A percentile compares a stretch with the other conserved stretches of the same genome.
Conservation (phyloP, 495 filamentous ascomycete species). For the Tuber borchii region DNA sequence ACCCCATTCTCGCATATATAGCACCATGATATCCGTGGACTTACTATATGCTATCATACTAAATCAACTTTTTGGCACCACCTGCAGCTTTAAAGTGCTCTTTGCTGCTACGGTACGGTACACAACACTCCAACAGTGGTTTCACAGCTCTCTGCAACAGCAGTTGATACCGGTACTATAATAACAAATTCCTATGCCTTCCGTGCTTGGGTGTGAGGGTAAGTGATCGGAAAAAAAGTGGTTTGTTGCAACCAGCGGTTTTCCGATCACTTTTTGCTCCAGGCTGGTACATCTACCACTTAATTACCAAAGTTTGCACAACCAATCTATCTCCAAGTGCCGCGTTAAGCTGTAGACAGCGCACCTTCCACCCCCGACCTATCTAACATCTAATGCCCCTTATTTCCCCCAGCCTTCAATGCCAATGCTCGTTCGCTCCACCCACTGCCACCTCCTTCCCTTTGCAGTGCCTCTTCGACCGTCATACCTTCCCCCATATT, state of each 20-base stretch:
- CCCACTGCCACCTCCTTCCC: conserved; percentile 52
- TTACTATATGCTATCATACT: neutral
- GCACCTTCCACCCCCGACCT: neutral
- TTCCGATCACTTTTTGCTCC: too few relatives aligned
- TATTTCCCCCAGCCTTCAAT: conserved; percentile 41
- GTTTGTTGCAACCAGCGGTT: too few relatives aligned
- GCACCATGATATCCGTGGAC: neutral
- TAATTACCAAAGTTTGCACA: neutral
- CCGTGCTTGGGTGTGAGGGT: too few relatives aligned
- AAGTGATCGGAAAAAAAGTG: too few relatives aligned
- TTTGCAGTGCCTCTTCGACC: conserved; percentile 41
- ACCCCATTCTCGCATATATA: neutral
- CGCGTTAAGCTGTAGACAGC: neutral
- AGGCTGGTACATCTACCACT: neutral
- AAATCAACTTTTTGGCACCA: neutral
- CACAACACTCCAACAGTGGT: neutral
- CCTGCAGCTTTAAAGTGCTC: neutral
- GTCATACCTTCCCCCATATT: conserved; percentile 39
- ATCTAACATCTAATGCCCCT: neutral
- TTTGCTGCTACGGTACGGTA: neutral
- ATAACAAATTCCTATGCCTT: neutral
- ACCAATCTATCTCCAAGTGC: neutral
- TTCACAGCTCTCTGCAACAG: neutral
- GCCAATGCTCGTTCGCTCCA: conserved; percentile 53
- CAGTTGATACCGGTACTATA: neutral